These are phyloP conservation scores for Bothriochloa decipiens DNA, from an alignment of 176 grass and related monocot species.

Conservation along the genomic window DNA sequence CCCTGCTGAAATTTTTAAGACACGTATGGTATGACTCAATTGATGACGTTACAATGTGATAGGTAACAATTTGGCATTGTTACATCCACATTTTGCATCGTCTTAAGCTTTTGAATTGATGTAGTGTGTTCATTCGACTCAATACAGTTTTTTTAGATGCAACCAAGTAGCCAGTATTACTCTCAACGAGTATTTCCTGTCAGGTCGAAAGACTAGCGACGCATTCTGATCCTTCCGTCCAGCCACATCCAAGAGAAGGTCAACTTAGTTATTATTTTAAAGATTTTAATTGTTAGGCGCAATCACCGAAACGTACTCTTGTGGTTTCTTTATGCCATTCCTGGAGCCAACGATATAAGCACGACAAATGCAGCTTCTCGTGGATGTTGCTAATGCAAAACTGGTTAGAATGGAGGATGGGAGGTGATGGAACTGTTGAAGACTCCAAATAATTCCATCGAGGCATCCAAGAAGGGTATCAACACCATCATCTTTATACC, in stretches of 20 bases:
- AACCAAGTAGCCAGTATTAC: neutral
- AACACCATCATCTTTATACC: constrained; percentile 31
- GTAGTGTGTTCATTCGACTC: neutral
- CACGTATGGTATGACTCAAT: neutral
- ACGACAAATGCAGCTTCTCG: constrained; percentile 12
- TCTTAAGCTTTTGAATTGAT: neutral
- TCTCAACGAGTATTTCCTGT: neutral
- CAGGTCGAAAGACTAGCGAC: constrained; percentile 17
- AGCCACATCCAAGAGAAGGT: neutral
- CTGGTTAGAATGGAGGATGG: constrained; percentile 13
- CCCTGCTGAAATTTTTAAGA: neutral
- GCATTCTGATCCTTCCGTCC: neutral
- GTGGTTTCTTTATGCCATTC: constrained; percentile 29
- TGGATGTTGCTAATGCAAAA: constrained; percentile 27
- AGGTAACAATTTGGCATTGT: neutral
- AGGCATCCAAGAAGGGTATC: constrained; percentile 38
- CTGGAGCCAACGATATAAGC: constrained; percentile 27
- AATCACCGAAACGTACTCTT: neutral
- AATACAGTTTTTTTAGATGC: neutral
- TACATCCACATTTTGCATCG: neutral
- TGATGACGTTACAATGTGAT: neutral
- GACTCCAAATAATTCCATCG: constrained; percentile 13
- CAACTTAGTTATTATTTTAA: neutral
- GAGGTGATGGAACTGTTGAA: constrained; percentile 30
- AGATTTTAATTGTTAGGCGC: constrained; percentile 7